A percentile compares a stretch with the other conserved stretches of the same genome.
Conservation (phyloP, 106 monocot species). For the Apostasia shenzhenica region DNA sequence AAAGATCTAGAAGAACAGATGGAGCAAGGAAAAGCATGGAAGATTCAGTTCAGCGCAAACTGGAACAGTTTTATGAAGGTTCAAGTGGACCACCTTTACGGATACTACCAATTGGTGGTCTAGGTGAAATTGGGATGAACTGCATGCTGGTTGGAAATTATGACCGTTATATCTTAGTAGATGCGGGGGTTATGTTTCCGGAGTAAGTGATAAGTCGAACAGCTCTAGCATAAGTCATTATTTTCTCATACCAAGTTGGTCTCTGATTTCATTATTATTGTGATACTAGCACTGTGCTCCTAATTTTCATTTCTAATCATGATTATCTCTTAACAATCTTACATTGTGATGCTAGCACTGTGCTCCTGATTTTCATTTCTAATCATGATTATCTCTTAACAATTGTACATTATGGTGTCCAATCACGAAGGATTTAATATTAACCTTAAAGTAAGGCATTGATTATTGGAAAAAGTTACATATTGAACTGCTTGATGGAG, state of each 20-base stretch:
- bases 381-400: neutral
- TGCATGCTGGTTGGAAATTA: slow-evolving; percentile 99
- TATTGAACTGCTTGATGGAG: too few species aligned
- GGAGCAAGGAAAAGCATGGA: slow-evolving; percentile 86
- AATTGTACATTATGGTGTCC: neutral
- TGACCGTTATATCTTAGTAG: slow-evolving; percentile 93
- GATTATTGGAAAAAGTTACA: too few species aligned
- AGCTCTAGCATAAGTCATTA: neutral
- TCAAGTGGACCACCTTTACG: slow-evolving; percentile 88
- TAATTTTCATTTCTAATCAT: neutral
- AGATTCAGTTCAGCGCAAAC: slow-evolving; percentile 86
- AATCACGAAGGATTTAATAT: neutral
- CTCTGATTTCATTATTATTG: neutral
- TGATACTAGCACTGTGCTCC: neutral
- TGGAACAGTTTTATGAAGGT: slow-evolving; percentile 98
- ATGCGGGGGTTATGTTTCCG: slow-evolving; percentile 98
- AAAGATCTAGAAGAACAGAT: slow-evolving; percentile 54
- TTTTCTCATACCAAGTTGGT: neutral
- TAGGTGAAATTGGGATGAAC: slow-evolving; percentile 99
- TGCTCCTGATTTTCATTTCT: neutral
- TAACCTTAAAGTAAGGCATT: too few species aligned
- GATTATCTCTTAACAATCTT: neutral
- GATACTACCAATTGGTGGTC: slow-evolving; percentile 93
- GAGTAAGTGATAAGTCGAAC: slow-evolving; percentile 58
- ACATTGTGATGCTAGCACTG: neutral